Base-by-base conservation (phyloP, 1,284 basidiomycete genomes). In the Fomitopsis betulina region DNA sequence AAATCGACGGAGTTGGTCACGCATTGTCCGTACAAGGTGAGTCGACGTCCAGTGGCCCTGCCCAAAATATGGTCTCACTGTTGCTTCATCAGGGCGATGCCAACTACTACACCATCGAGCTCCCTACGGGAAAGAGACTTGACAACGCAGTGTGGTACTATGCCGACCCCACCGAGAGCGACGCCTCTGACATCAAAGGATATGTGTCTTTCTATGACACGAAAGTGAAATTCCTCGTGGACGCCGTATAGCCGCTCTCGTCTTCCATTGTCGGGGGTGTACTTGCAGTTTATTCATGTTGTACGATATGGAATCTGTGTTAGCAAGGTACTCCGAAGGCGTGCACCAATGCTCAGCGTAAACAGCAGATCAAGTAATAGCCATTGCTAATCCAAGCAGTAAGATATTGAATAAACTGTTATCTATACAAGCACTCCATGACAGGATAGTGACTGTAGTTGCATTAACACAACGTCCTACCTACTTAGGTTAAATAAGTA, bases 121-220 rank as follows among this genome's bases (percentile, higher is more conserved):
- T 82, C 49, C 74, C 79, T 5, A 70, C 76, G 8, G 80, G 79
- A 9, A 73, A 78, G 52, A 67, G 70, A 13, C 65, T 75, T 35
- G 72, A 81, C 38, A 76, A 86, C 55, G 68, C 85, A 9, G 80
- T 83, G 17, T 88, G 86, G 86, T 86, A 79, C 75, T 87, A 88
- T 67, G 78, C 75, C 33, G 75, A 30, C 78, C 85, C 0, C 77
- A 72, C 15, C 69, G 72, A 0, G 84, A 86, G 61, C 80, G 80
- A 47, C 13, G 45, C 45, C 53, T 69, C 76, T 5, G 75, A 70
- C 23, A 79, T 87, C 55, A 72, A 70, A 54, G 84, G 84, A n/a
- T 77, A 77, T 58, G 71, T 82, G 3, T 79, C 83, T 0, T 87
- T 86, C 67, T 85, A 84, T 60, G 84, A 88, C 57, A 85, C 87